These are phyloP conservation scores for Areca catechu DNA, from an alignment of 176 grass and related monocot species.

Conservation along the genomic window DNA sequence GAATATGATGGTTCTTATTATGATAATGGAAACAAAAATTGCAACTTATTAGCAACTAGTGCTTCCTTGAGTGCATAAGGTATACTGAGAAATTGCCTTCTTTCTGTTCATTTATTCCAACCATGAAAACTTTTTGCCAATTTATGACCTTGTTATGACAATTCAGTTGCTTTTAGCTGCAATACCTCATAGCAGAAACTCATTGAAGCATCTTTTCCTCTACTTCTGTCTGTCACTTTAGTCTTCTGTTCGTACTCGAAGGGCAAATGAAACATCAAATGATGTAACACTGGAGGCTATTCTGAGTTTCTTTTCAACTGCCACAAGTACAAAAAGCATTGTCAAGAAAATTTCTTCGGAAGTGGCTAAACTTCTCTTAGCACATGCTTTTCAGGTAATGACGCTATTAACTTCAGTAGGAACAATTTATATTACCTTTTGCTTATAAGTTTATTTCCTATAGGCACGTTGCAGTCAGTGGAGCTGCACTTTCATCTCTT, in stretches of 20 bases:
- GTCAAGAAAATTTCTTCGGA: constrained; percentile 62
- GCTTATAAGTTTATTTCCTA: too few relatives aligned
- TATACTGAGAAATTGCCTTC: not conserved
- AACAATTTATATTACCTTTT: too few relatives aligned
- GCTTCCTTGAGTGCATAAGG: too few relatives aligned
- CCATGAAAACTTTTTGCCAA: too few relatives aligned
- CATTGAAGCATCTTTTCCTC: constrained; percentile 1
- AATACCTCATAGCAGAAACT: too few relatives aligned
- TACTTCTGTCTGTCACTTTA: constrained; percentile 22
- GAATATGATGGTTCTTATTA: too few relatives aligned
- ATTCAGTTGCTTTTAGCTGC: too few relatives aligned
- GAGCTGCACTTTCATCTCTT: too few relatives aligned
- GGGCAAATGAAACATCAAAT: constrained; percentile 47
- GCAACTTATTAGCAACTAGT: too few relatives aligned
- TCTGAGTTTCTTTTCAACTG: constrained; percentile 52
- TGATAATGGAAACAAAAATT: too few relatives aligned
- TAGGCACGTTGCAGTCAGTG: too few relatives aligned
- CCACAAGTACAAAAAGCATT: constrained; percentile 38
- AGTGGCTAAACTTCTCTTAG: constrained; percentile 57
- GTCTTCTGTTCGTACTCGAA: constrained; percentile 50
- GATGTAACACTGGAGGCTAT: constrained; percentile 49
- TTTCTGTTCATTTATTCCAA: constrained; percentile 1
- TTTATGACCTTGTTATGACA: too few relatives aligned
- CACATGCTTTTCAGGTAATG: constrained; percentile 74
- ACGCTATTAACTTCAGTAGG: not conserved